Evolutionary conservation across 345 rosid genomes (phyloP).

Genomic region (Citrus medica): DNA sequence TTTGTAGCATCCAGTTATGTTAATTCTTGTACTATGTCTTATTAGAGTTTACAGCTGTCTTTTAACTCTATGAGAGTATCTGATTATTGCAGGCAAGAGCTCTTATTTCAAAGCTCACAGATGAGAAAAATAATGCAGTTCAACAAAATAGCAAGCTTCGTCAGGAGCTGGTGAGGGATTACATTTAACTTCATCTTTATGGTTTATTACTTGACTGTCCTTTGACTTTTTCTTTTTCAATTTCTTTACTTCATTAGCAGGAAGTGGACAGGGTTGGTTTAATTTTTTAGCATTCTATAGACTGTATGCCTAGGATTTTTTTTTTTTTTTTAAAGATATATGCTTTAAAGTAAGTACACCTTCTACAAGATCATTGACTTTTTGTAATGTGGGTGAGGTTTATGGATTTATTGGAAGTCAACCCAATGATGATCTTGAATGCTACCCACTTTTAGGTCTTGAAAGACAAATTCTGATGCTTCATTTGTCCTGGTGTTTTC

Average conservation of each 20-base stretch:
- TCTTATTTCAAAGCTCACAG: slow-evolving; percentile 55
- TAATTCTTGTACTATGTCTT: not conserved
- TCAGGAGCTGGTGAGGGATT: slow-evolving; percentile 60
- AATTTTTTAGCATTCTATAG: not conserved
- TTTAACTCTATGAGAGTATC: too few relatives aligned
- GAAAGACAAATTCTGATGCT: not conserved
- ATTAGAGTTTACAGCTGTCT: not conserved
- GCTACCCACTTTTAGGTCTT: not conserved
- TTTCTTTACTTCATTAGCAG: not conserved
- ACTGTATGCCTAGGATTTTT: not conserved
- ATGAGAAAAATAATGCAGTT: slow-evolving; percentile 54
- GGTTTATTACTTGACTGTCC: not conserved
- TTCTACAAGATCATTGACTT: not conserved
- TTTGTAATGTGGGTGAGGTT: not conserved
- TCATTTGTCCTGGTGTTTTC: not conserved
- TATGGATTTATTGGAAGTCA: not conserved
- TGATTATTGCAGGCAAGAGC: slow-evolving; percentile 46
- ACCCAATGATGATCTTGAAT: not conserved
- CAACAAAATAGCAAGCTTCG: slow-evolving; percentile 57
- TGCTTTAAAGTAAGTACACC: not conserved
- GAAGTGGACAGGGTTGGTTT: not conserved
- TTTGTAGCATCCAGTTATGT: not conserved
- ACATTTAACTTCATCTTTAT: not conserved
- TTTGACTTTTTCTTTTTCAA: not conserved
- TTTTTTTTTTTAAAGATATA: not conserved